Evolutionary conservation across 2,329 filamentous ascomycete species (phyloP), one percentile per base, ranked within the genome.

Genomic region (Alternaria brassicae): DNA sequence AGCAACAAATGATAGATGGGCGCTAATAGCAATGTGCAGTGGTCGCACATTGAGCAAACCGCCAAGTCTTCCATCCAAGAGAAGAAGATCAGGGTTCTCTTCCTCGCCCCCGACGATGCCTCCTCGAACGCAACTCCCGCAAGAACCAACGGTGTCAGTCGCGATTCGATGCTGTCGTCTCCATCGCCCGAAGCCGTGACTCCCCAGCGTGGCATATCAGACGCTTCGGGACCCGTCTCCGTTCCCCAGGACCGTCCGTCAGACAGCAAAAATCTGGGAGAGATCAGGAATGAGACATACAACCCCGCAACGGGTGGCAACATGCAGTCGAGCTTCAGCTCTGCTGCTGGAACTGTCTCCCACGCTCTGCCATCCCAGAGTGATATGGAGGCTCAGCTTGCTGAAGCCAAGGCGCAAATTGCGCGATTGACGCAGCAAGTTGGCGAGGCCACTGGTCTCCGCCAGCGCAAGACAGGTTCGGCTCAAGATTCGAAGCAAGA

Each of bases 81-180:
- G 83, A 92, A 90, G 83, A 99, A 98, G 85, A 99, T 99, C 69
- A 89, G 94, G 45, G 95, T 99, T 65, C 85, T 85, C 68, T 99
- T 94, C 84, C 84, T 97, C 40, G 80, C 90, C 47, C 83, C 89
- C 9, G 85, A 87, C 49, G 85, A 85, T 39, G 66, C 71, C 21
- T 59, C 72, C 36, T 62, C 73, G 19, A 72, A 71, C 37, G 62
- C 73, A 25, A 73, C 73, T 6, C 71, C 76, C 4, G 68, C 74
- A 10, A 74, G 68, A 63, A 67, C 70, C 48, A 79, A 79, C 60
- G 77, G 75, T 32, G 63, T 62, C 13, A 72, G 68, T 69, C 70
- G 72, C 59, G 67, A 70, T 12, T 73, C 70, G 6, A 48, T 73
- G 53, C 62, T 69, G 27, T 86, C 88, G 66, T 88, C 82, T 34